phyloP scores from a whole-genome alignment of 2,329 filamentous ascomycete genomes.

The Calonectria honghensis region DNA sequence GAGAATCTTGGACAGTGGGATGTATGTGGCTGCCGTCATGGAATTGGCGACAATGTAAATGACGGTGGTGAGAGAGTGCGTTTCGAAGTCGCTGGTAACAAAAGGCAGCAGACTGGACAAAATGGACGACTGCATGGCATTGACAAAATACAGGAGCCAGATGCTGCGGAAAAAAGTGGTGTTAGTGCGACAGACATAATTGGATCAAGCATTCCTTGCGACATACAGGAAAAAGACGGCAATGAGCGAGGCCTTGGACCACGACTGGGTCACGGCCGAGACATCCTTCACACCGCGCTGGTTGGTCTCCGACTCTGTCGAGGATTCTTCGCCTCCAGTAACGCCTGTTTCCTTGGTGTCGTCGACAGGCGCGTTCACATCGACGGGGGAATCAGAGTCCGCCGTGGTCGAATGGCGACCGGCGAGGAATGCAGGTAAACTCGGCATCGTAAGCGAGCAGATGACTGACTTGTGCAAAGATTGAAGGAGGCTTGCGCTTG shows the following conservation, averaged over 20 bases:
- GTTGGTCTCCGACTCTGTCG: constrained; percentile 2
- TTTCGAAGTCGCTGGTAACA: constrained; percentile 69
- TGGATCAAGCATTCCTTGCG: background rate
- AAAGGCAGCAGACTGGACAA: constrained; percentile 64
- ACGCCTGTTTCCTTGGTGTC: background rate
- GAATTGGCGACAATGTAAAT: constrained; percentile 72
- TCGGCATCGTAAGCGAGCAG: background rate
- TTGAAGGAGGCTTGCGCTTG: background rate
- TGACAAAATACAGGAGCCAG: constrained; percentile 70
- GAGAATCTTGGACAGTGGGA: constrained; percentile 76
- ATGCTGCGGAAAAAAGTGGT: constrained; percentile 51
- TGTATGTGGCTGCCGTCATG: constrained; percentile 75
- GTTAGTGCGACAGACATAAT: background rate
- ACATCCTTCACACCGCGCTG: constrained; percentile 59
- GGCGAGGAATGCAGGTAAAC: constrained; percentile 13
- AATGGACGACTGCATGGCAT: constrained; percentile 68
- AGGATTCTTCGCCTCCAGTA: background rate
- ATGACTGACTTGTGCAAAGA: background rate
- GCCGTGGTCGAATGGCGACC: constrained; percentile 6
- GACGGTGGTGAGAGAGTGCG: constrained; percentile 72
- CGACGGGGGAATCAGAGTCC: background rate
- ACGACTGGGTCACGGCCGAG: constrained; percentile 61
- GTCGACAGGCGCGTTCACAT: background rate
- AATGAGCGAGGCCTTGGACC: constrained; percentile 59
- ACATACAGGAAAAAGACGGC: constrained; percentile 57